Conservation (phyloP, 345 rosid species). For the Ceriops decandra region DNA sequence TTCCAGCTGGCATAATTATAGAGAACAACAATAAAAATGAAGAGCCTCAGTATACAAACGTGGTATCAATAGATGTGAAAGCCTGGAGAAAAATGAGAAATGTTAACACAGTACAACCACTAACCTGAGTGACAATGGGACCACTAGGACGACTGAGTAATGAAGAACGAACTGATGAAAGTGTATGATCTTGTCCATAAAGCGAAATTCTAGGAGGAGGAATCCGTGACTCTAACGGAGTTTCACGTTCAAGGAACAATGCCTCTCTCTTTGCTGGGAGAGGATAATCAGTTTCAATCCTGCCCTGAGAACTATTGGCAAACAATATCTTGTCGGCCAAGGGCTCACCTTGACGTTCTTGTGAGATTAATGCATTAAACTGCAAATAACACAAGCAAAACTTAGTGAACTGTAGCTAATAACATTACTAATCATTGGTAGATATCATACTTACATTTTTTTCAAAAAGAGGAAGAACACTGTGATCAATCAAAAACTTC, state of each 20-base stretch:
- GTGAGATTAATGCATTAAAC: constrained; percentile 49
- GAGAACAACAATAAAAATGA: too few species aligned
- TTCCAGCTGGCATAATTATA: too few species aligned
- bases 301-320: constrained; percentile 27
- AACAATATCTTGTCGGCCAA: constrained; percentile 46
- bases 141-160: constrained; percentile 45
- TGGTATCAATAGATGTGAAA: too few species aligned
- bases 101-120: constrained; percentile 2
- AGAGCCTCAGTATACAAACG: too few species aligned
- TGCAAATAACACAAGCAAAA: constrained; percentile 14
- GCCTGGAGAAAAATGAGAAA: too few species aligned
- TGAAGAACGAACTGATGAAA: constrained; percentile 45
- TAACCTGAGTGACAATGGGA: constrained; percentile 63
- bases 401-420: not conserved
- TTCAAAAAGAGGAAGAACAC: constrained; percentile 77
- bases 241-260: constrained; percentile 50
- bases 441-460: constrained; percentile 48
- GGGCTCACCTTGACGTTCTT: constrained; percentile 50
- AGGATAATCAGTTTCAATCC: constrained; percentile 40
- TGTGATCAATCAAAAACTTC: constrained; percentile 73
- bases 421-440: not conserved
- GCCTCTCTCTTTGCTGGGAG: constrained; percentile 52
- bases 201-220: constrained; percentile 50
- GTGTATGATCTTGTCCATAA: constrained; percentile 53
- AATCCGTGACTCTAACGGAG: constrained; percentile 44